Percentiles rank a stretch among this genome's conserved stretches.
These are phyloP conservation scores for Suillus paluster DNA, from an alignment of 768 basidiomycete species.

Conservation along the genomic window DNA sequence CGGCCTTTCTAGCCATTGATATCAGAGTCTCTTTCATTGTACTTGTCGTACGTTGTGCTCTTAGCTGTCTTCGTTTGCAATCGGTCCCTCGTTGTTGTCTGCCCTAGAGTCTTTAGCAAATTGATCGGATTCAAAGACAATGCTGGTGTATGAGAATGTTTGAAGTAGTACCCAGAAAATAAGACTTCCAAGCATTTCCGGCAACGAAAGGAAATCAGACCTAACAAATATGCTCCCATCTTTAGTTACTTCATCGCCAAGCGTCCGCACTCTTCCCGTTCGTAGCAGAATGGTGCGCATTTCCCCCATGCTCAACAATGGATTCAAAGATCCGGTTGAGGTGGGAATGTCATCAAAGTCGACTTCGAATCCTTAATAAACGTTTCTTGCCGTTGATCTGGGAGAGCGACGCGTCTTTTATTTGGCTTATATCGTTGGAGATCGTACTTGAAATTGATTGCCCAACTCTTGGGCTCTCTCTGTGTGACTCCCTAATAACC, in stretches of 20 bases:
- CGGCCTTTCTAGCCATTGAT: too few species aligned
- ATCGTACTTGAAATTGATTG: neutral
- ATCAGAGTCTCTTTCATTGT: too few species aligned
- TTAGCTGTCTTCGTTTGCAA: too few species aligned
- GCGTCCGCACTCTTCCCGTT: conserved; percentile 32
- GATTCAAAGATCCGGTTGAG: conserved; percentile 9
- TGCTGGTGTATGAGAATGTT: too few species aligned
- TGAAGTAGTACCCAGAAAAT: too few species aligned
- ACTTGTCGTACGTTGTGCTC: too few species aligned
- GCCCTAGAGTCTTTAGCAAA: too few species aligned
- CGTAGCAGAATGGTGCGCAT: conserved; percentile 22
- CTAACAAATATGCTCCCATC: conserved; percentile 29
- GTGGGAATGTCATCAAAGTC: conserved; percentile 20
- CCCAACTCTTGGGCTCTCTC: neutral
- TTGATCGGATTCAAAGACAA: too few species aligned
- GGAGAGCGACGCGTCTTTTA: neutral
- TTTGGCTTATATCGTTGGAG: neutral
- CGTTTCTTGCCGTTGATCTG: conserved; percentile 12
- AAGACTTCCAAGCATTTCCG: too few species aligned
- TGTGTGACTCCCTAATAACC: neutral
- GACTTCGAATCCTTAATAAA: conserved; percentile 24
- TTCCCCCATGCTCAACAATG: conserved; percentile 16
- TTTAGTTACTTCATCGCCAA: conserved; percentile 17
- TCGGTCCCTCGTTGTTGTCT: too few species aligned
- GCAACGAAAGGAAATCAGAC: conserved; percentile 7